Conservation (phyloP, 192 early-diverging fungal genomes). For the Gaertneriomyces sp. region DNA sequence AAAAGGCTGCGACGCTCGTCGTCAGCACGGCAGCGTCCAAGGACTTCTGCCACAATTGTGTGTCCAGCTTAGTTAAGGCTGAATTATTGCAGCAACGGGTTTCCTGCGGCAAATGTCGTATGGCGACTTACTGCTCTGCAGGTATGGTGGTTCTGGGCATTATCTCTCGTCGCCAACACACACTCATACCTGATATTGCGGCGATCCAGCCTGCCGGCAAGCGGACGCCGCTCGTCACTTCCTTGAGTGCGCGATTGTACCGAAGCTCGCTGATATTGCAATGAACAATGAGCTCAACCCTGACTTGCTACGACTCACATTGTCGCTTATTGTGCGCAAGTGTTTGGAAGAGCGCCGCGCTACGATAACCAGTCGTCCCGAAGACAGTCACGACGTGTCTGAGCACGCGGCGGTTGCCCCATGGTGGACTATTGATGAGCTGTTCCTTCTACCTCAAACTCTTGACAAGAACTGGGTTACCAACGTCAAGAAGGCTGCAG, state of each 20-base stretch:
- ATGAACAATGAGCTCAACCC: conserved; percentile 31
- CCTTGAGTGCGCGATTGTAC: conserved; percentile 31
- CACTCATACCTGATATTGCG: background rate
- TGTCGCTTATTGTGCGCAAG: conserved; percentile 27
- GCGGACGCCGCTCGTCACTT: conserved; percentile 32
- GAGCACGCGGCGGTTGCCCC: conserved; percentile 26
- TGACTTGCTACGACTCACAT: conserved; percentile 32
- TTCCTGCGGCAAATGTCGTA: conserved; percentile 19
- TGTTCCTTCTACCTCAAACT: conserved; percentile 25
- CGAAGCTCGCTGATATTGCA: conserved; percentile 31
- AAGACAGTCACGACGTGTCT: conserved; percentile 1
- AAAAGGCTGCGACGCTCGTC: conserved; percentile 25
- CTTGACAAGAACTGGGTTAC: conserved; percentile 40
- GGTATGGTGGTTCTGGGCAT: conserved; percentile 6
- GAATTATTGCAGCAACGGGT: conserved; percentile 8
- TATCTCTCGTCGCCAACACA: background rate
- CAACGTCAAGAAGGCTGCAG: conserved; percentile 22
- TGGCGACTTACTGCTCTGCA: conserved; percentile 49
- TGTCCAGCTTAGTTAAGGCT: conserved; percentile 17
- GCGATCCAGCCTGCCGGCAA: conserved; percentile 40
- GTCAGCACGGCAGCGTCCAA: conserved; percentile 14
- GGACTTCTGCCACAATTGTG: conserved; percentile 30
- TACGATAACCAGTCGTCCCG: conserved; percentile 12
- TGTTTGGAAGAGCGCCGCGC: conserved; percentile 20
- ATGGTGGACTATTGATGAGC: conserved; percentile 24